Conservation (phyloP, 2,329 filamentous ascomycete genomes). For the Pseudogymnoascus sp. region DNA sequence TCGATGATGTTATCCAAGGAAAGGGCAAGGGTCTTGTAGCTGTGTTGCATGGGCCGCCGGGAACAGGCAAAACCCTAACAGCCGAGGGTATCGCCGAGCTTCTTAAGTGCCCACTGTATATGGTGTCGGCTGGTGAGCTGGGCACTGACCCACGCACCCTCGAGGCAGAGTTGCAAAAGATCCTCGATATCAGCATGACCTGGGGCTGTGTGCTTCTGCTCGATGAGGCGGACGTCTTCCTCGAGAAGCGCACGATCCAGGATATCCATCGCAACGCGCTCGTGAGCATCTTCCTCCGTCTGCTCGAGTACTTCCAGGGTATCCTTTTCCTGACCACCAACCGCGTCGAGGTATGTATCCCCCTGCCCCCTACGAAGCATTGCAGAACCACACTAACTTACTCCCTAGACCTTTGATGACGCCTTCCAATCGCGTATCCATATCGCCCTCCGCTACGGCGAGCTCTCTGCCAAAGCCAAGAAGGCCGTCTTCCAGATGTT, state of each 20-base stretch:
- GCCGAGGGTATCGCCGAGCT: conserved; percentile 80
- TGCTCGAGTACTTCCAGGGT: conserved; percentile 87
- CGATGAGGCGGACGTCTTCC: conserved; percentile 77
- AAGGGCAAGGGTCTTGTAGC: conserved; percentile 79
- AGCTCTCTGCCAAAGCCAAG: conserved; percentile 63
- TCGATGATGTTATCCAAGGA: conserved; percentile 74
- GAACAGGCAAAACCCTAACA: conserved; percentile 82
- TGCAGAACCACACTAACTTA: neutral
- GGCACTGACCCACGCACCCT: conserved; percentile 68
- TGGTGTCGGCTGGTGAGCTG: conserved; percentile 73
- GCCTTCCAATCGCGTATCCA: conserved; percentile 86
- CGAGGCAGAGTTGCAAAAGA: conserved; percentile 71
- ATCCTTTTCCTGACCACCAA: conserved; percentile 88
- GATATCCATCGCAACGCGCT: conserved; percentile 80
- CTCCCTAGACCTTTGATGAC: conserved; percentile 66
- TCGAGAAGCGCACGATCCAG: conserved; percentile 74
- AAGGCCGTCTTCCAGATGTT: conserved; percentile 79
- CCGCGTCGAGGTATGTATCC: conserved; percentile 52
- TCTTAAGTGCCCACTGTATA: conserved; percentile 73
- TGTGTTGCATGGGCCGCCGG: conserved; percentile 76
- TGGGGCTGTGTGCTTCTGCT: conserved; percentile 82
- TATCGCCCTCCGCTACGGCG: conserved; percentile 72
- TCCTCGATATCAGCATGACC: conserved; percentile 74
- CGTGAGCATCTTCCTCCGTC: conserved; percentile 77
- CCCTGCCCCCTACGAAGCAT: neutral